Conservation (phyloP, 371 early-diverging fungal genomes). For the Circinella minor region DNA sequence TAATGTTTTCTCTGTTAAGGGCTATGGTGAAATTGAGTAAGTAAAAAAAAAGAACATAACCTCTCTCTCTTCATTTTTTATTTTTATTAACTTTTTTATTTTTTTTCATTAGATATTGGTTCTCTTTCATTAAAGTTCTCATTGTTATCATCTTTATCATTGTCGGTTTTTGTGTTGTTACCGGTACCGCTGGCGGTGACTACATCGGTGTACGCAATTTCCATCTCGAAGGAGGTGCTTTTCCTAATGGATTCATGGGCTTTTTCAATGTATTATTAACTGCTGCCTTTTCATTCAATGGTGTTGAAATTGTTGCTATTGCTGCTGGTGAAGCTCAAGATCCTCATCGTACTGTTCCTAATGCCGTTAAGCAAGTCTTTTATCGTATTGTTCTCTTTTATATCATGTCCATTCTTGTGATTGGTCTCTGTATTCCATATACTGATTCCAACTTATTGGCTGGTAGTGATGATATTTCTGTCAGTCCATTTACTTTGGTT, state of each 20-base stretch:
- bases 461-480: constrained; percentile 47
- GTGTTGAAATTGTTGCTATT: constrained; percentile 80
- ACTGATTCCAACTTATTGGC: constrained; percentile 58
- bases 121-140: constrained; percentile 60
- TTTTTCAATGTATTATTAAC: constrained; percentile 73
- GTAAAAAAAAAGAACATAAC: neutral
- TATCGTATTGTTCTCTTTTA: constrained; percentile 79
- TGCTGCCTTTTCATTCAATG: constrained; percentile 87
- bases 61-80: no score
- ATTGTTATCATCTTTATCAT: constrained; percentile 73
- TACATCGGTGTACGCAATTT: constrained; percentile 67
- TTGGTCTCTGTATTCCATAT: constrained; percentile 75
- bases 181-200: constrained; percentile 52
- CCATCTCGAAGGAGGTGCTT: constrained; percentile 72
- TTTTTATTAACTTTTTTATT: neutral
- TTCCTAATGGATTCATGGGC: constrained; percentile 77
- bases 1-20: constrained; percentile 71
- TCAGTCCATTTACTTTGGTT: constrained; percentile 78
- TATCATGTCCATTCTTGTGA: constrained; percentile 72
- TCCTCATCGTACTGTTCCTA: constrained; percentile 75
- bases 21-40: constrained; percentile 68
- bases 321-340: constrained; percentile 77
- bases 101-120: constrained; percentile 46
- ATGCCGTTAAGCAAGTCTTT: constrained; percentile 77
- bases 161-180: constrained; percentile 76